Conservation (phyloP, 345 rosid genomes). For the Mangifera indica region DNA sequence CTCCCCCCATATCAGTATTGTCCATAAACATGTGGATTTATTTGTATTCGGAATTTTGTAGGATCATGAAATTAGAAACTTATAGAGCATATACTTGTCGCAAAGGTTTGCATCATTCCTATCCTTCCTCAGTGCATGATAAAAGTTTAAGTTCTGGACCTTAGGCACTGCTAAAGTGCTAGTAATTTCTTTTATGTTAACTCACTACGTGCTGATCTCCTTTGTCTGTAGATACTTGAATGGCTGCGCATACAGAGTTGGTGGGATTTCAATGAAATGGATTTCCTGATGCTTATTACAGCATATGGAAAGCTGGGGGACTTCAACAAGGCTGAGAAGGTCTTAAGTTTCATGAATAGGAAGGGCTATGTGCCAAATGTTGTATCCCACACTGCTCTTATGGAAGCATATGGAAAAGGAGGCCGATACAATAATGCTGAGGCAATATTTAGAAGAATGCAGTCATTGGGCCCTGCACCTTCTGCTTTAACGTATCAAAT, state of each 20-base stretch:
- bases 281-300: constrained; percentile 75
- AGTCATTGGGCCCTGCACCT: constrained; percentile 86
- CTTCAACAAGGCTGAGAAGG: constrained; percentile 79
- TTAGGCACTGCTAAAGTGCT: too few species aligned
- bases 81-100: background rate
- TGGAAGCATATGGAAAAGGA: constrained; percentile 96
- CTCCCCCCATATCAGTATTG: background rate
- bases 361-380: constrained; percentile 71
- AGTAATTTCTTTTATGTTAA: background rate
- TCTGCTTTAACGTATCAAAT: constrained; percentile 93
- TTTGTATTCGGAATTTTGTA: background rate
- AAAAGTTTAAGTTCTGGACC: background rate
- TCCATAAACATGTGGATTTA: background rate
- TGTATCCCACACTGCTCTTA: constrained; percentile 81
- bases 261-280: constrained; percentile 95
- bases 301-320: constrained; percentile 91
- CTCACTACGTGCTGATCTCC: constrained; percentile 5
- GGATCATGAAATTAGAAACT: background rate
- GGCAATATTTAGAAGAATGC: constrained; percentile 93
- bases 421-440: constrained; percentile 82
- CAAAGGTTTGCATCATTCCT: background rate
- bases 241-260: constrained; percentile 83
- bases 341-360: constrained; percentile 63
- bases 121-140: too few species aligned
- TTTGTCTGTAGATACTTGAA: constrained; percentile 69